Evolutionary conservation across 805 yeast genomes (phyloP).

Genomic region (Sungouiozyma intestinalis): DNA sequence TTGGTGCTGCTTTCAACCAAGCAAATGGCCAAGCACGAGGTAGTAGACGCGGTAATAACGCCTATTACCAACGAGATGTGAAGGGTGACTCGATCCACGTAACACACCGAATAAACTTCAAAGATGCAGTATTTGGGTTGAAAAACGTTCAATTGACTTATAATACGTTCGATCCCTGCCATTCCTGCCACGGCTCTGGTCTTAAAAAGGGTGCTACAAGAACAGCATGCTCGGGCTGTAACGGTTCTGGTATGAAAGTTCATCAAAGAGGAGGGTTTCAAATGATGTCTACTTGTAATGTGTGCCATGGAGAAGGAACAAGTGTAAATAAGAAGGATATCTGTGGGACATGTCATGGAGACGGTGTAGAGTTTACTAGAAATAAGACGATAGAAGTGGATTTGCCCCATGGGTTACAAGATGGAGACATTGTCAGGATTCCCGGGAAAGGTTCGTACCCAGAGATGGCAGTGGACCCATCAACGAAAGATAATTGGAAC

Average conservation of each 20-base stretch:
- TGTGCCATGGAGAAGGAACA: slow-evolving; percentile 87
- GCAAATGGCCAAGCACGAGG: slow-evolving; percentile 3
- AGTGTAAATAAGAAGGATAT: slow-evolving; percentile 54
- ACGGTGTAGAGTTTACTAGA: slow-evolving; percentile 59
- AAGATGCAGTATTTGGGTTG: slow-evolving; percentile 80
- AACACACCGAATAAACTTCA: slow-evolving; percentile 60
- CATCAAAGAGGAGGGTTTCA: slow-evolving; percentile 91
- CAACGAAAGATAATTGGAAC: slow-evolving; percentile 36
- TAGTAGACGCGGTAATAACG: background rate
- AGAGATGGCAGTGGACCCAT: slow-evolving; percentile 55
- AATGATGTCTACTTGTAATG: slow-evolving; percentile 85
- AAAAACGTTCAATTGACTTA: slow-evolving; percentile 55
- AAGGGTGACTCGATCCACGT: slow-evolving; percentile 87
- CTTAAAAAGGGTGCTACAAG: slow-evolving; percentile 61
- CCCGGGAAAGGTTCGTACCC: slow-evolving; percentile 91
- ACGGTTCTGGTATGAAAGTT: slow-evolving; percentile 85
- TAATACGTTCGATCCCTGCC: slow-evolving; percentile 65
- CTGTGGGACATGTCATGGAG: slow-evolving; percentile 78
- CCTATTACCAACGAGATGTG: slow-evolving; percentile 9
- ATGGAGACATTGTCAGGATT: slow-evolving; percentile 76
- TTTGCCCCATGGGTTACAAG: slow-evolving; percentile 79
- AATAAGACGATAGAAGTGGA: slow-evolving; percentile 68
- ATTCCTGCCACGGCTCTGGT: slow-evolving; percentile 77
- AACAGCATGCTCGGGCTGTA: slow-evolving; percentile 74
- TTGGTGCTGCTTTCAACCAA: slow-evolving; percentile 40